phyloP scores from a whole-genome alignment of 2,329 filamentous ascomycete genomes.

The Acrocalymma vagum region DNA sequence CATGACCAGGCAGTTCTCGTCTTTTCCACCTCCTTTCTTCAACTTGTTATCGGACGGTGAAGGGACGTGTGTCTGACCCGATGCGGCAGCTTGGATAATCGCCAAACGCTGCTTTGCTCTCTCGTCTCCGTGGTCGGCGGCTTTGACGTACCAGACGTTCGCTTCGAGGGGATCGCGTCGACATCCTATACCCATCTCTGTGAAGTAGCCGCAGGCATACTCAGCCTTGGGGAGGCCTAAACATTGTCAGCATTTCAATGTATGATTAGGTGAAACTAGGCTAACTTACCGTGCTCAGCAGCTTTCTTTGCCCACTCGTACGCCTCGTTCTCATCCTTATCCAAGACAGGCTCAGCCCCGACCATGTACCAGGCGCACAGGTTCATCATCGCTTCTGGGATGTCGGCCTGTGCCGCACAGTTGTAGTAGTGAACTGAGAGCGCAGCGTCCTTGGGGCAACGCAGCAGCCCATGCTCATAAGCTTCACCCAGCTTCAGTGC shows the following conservation, averaged over 20 bases:
- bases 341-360: slow-evolving; percentile 87
- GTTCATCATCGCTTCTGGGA: slow-evolving; percentile 94
- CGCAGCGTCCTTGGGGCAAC: slow-evolving; percentile 88
- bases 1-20: slow-evolving; percentile 51
- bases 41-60: slow-evolving; percentile 29
- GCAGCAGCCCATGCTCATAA: slow-evolving; percentile 90
- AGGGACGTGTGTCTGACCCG: slow-evolving; percentile 53
- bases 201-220: slow-evolving; percentile 96
- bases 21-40: slow-evolving; percentile 45
- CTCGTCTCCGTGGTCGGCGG: slow-evolving; percentile 90
- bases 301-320: slow-evolving; percentile 94
- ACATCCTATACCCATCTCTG: slow-evolving; percentile 97
- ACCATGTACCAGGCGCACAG: slow-evolving; percentile 99
- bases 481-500: slow-evolving; percentile 92
- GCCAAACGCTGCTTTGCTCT: slow-evolving; percentile 86
- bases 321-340: slow-evolving; percentile 94
- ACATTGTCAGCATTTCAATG: slow-evolving; percentile 19
- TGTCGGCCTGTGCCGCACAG: slow-evolving; percentile 82
- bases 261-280: background rate
- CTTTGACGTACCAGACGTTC: slow-evolving; percentile 98
- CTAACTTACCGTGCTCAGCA: slow-evolving; percentile 81
- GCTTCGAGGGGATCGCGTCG: slow-evolving; percentile 93
- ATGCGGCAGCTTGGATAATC: slow-evolving; percentile 84
- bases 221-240: slow-evolving; percentile 75
- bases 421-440: slow-evolving; percentile 98